Evolutionary conservation across 768 basidiomycete genomes (phyloP).

Genomic region (Albatrellus ellisii): DNA sequence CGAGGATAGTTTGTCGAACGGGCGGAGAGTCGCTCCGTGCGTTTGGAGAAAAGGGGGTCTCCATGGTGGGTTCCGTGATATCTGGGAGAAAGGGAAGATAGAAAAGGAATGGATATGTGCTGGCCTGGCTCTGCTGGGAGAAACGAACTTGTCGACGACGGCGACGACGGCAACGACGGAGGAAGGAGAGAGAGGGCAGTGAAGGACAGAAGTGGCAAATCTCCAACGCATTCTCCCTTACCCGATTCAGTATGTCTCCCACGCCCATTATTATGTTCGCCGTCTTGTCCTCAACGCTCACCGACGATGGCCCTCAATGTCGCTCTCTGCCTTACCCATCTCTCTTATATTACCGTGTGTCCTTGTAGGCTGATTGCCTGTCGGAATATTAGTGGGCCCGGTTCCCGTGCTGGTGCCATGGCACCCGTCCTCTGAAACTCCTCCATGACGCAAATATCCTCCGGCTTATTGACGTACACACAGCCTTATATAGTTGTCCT

Average conservation of each 20-base stretch:
- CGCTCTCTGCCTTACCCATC: too few species aligned
- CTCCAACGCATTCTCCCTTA: not conserved
- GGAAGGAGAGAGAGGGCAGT: not conserved
- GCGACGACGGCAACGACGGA: not conserved
- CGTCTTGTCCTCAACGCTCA: too few species aligned
- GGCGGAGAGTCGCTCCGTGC: constrained; percentile 15
- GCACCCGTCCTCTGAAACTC: too few species aligned
- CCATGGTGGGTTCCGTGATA: not conserved
- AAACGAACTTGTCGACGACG: not conserved
- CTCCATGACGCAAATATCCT: too few species aligned
- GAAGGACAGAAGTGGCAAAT: not conserved
- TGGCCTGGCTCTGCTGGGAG: too few species aligned
- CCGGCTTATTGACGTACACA: too few species aligned
- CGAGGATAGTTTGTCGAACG: constrained; percentile 52
- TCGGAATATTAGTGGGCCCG: too few species aligned
- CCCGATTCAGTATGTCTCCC: not conserved
- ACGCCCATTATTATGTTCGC: not conserved
- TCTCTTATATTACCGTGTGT: too few species aligned
- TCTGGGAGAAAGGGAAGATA: not conserved
- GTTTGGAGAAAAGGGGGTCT: not conserved
- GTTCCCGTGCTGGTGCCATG: too few species aligned
- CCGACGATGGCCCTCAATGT: too few species aligned
- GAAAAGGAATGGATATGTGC: not conserved
- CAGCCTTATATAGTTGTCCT: too few species aligned
- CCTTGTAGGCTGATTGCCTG: too few species aligned